Evolutionary conservation across 2,329 filamentous ascomycete genomes (phyloP), one percentile per base, ranked within the genome.

Genomic region (Samsoniella hepiali): DNA sequence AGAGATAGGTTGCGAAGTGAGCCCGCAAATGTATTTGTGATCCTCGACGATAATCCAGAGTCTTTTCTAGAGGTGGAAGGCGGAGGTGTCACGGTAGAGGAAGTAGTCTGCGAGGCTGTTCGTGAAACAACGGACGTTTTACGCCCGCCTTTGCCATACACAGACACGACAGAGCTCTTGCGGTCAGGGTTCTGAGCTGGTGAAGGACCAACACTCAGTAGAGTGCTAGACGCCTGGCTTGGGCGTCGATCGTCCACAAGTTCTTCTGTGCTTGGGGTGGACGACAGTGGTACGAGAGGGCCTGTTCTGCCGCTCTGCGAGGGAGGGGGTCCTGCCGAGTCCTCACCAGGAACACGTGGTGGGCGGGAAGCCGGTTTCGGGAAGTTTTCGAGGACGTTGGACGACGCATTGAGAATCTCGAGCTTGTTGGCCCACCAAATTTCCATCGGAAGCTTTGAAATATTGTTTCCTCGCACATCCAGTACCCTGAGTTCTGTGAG

Each of bases 391-490:
- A 99, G 82, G 7, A 98, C 89, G 69, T 99, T 99, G 11, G 95
- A 97, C 0, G 94, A 98, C 13, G 96, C 88, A 70, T 99, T 99
- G 64, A 99, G 84, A 0, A 90, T 94, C 75, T 98, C 93, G 62
- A 99, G 78, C 72, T 90, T 93, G 69, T 89, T 89, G 58, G 94
- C 94, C 82, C 91, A 94, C 95, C 95, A 99, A n/a, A 99, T 84
- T 72, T 99, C 95, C 72, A 91, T 87, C 2, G 95, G 95, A 38
- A 99, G 81, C 71, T 89, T 90, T 67, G 89, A 90, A 64, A 99
- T 84, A 72, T 98, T 99, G 79, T 98, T 99, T 72, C 95, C 92
- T 67, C 94, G 86, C 22, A 98, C 84, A 72, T 99, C 94, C 47
- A 99, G 81, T 66, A 93, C 89, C 60, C 88, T 89, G 66, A 99